Percentiles rank a stretch among this genome's conserved stretches.
Evolutionary conservation across 2,329 filamentous ascomycete genomes (phyloP).

Genomic region (Neobulgaria alba): DNA sequence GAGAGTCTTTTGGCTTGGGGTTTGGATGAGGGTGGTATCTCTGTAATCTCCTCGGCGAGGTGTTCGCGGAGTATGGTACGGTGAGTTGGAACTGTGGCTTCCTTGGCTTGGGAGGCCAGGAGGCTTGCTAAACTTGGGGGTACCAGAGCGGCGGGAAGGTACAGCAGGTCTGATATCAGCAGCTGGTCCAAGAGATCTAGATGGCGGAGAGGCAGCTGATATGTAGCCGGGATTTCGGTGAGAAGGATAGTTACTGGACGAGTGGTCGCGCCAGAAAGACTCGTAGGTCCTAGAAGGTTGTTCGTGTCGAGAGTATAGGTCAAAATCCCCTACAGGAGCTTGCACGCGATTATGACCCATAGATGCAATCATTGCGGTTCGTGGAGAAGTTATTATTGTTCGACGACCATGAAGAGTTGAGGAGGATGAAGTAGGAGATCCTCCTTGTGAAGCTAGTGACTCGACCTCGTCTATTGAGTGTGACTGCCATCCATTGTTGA

Average conservation of each 20-base stretch:
- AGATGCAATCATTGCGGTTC: slow-evolving; percentile 32
- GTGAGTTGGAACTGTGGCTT: slow-evolving; percentile 21
- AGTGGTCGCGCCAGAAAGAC: slow-evolving; percentile 37
- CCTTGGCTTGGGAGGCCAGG: slow-evolving; percentile 22
- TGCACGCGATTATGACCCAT: slow-evolving; percentile 26
- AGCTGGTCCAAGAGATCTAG: slow-evolving; percentile 29
- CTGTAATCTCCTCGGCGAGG: slow-evolving; percentile 16
- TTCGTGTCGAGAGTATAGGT: slow-evolving; percentile 28
- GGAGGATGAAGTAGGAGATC: slow-evolving; percentile 52
- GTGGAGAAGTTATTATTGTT: slow-evolving; percentile 47
- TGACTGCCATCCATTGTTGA: slow-evolving; percentile 81
- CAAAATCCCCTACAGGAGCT: slow-evolving; percentile 23
- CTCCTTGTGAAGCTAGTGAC: slow-evolving; percentile 59
- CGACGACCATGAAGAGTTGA: slow-evolving; percentile 45
- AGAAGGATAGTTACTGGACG: slow-evolving; percentile 25
- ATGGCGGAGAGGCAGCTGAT: slow-evolving; percentile 40
- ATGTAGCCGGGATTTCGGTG: slow-evolving; percentile 11
- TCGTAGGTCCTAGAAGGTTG: slow-evolving; percentile 33
- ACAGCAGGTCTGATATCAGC: slow-evolving; percentile 29
- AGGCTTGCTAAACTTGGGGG: slow-evolving; percentile 25
- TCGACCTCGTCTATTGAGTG: slow-evolving; percentile 72
- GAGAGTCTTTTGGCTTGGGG: slow-evolving; percentile 54
- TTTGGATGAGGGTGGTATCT: slow-evolving; percentile 39
- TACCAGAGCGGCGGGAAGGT: slow-evolving; percentile 23
- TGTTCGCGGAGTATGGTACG: slow-evolving; percentile 22